These are phyloP conservation scores for Massarina eburnea DNA, from an alignment of 2,329 filamentous ascomycete genomes.

Conservation along the genomic window DNA sequence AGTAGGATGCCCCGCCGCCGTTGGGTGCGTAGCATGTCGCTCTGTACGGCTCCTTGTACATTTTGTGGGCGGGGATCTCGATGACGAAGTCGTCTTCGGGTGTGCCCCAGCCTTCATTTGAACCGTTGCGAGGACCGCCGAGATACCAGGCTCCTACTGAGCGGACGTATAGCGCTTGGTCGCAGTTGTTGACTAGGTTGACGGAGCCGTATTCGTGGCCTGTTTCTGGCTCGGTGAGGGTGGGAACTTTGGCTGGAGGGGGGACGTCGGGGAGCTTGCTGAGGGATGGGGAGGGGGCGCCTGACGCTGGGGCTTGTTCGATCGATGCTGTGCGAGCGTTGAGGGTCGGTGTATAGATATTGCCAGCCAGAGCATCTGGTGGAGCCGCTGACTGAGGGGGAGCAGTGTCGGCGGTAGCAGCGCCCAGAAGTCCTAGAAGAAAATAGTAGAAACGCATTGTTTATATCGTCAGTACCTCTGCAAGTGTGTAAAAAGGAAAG, in stretches of 20 bases:
- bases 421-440: no score
- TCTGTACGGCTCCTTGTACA: constrained; percentile 11
- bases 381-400: no score
- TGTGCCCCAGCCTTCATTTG: background rate
- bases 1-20: background rate
- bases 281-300: no score
- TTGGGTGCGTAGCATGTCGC: background rate
- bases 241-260: background rate
- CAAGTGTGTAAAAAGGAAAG: no score
- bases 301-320: no score
- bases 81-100: constrained; percentile 1
- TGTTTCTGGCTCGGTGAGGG: background rate
- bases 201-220: constrained; percentile 9
- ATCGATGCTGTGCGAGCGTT: no score
- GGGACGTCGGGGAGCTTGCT: no score
- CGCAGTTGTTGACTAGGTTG: constrained; percentile 12
- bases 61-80: background rate
- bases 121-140: background rate
- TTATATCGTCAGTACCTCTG: no score
- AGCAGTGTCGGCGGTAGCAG: no score
- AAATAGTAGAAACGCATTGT: no score
- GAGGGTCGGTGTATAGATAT: no score
- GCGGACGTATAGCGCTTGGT: background rate
- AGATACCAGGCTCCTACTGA: constrained; percentile 11
- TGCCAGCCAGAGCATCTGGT: no score